Evolutionary conservation across 495 filamentous ascomycete species (phyloP).

Genomic region (Aspergillus incahuasiensis): DNA sequence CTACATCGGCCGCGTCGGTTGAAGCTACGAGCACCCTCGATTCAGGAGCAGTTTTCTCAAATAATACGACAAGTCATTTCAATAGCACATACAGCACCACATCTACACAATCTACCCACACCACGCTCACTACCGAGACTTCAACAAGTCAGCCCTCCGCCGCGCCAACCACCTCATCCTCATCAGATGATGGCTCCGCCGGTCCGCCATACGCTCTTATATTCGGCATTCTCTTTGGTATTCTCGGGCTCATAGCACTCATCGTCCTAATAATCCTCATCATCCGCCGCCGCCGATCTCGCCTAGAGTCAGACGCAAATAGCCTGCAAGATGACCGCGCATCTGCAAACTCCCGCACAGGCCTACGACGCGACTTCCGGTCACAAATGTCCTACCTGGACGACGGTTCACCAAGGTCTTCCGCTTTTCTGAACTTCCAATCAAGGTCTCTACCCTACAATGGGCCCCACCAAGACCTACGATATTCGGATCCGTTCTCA

Average conservation of each 20-base stretch:
- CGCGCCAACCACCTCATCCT: background rate
- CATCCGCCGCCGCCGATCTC: conserved; percentile 20
- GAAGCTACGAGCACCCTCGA: too few species aligned
- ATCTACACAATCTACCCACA: background rate
- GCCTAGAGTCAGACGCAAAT: background rate
- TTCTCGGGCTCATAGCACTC: conserved; percentile 21
- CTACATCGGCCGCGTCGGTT: too few species aligned
- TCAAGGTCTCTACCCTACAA: background rate
- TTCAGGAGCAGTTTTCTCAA: too few species aligned
- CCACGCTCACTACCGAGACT: background rate
- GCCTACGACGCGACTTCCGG: conserved; percentile 11
- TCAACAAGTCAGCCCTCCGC: background rate
- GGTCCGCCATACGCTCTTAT: conserved; percentile 18
- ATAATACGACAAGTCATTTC: background rate
- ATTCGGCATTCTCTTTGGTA: conserved; percentile 28
- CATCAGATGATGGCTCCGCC: background rate
- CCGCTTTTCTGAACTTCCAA: conserved; percentile 1
- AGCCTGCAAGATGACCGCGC: conserved; percentile 3
- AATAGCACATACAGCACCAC: background rate
- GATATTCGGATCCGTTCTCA: conserved; percentile 16
- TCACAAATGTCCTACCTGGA: conserved; percentile 6
- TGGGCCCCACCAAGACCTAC: background rate
- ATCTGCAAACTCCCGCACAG: conserved; percentile 9
- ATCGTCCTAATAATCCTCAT: conserved; percentile 19
- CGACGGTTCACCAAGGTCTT: conserved; percentile 7